phyloP scores from a whole-genome alignment of 2,329 filamentous ascomycete genomes.

The Hysterium pulicare region DNA sequence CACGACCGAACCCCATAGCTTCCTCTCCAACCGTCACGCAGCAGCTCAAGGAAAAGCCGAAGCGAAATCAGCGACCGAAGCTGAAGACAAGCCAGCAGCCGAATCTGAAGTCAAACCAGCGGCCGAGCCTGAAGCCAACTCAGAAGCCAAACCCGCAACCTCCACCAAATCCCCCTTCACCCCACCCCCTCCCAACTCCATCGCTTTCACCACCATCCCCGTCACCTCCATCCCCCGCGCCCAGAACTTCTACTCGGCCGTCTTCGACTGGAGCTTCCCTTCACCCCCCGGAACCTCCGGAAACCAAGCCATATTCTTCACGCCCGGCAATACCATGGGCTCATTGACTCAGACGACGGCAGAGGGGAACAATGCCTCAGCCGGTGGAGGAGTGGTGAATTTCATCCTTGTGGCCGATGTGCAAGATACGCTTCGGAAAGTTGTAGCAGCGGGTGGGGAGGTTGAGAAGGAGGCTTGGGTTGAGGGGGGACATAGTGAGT shows the following conservation, averaged over 20 bases:
- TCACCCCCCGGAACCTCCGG: background rate
- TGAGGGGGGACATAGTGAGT: slow-evolving; percentile 1
- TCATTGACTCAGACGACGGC: background rate
- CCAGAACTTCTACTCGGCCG: slow-evolving; percentile 1
- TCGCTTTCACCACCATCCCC: slow-evolving; percentile 2
- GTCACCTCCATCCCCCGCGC: background rate
- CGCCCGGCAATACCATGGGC: slow-evolving; percentile 1
- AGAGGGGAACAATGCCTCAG: background rate
- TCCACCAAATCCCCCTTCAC: background rate
- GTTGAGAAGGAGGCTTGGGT: slow-evolving; percentile 2
- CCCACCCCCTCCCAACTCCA: slow-evolving; percentile 3
- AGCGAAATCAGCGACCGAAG: no score
- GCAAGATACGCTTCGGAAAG: slow-evolving; percentile 1
- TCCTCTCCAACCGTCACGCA: slow-evolving; percentile 1
- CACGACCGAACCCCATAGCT: background rate
- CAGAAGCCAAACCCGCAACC: background rate
- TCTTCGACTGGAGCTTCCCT: slow-evolving; percentile 3
- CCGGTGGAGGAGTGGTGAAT: slow-evolving; percentile 1
- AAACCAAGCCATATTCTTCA: slow-evolving; percentile 2
- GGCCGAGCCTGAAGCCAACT: no score
- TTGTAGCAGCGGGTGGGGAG: background rate
- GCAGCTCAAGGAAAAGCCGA: no score
- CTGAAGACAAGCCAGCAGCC: no score
- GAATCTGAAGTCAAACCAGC: no score
- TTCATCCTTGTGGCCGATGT: slow-evolving; percentile 1